phyloP scores from a whole-genome alignment of 139 green algal species.

The Auxenochlorella pyrenoidosa region DNA sequence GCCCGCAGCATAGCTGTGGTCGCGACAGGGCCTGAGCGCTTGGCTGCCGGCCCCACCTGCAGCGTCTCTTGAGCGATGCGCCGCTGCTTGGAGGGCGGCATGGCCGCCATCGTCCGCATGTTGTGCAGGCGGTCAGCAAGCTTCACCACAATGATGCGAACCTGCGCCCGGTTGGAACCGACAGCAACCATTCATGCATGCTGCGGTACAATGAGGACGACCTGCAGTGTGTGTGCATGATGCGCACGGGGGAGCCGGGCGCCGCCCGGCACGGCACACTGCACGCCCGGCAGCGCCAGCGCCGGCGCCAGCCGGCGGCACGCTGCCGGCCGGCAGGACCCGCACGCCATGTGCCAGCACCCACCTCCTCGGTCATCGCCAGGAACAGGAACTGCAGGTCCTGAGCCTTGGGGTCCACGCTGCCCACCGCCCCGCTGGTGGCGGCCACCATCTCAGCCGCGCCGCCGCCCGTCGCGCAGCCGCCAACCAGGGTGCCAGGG shows the following conservation, averaged over 20 bases:
- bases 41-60: slow-evolving; percentile 24
- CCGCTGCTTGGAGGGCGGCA: slow-evolving; percentile 85
- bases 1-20: too few species aligned
- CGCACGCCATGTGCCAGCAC: neutral
- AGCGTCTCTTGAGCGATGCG: slow-evolving; percentile 84
- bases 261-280: too few species aligned
- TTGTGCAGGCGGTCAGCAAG: slow-evolving; percentile 95
- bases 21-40: too few species aligned
- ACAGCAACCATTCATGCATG: too few species aligned
- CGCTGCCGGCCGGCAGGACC: too few species aligned
- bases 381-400: slow-evolving; percentile 93
- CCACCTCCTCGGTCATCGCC: slow-evolving; percentile 91
- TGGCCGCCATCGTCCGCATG: slow-evolving; percentile 91
- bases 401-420: slow-evolving; percentile 50
- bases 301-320: neutral
- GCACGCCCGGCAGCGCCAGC: neutral
- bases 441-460: neutral
- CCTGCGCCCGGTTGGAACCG: neutral
- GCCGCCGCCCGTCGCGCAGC: neutral
- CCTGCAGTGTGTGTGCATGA: too few species aligned
- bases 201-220: too few species aligned
- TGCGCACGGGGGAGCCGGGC: too few species aligned
- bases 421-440: neutral
- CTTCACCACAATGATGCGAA: slow-evolving; percentile 94
- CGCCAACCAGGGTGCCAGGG: neutral